phyloP scores from a whole-genome alignment of 2,329 filamentous ascomycete genomes.

The Talaromyces verruculosus region DNA sequence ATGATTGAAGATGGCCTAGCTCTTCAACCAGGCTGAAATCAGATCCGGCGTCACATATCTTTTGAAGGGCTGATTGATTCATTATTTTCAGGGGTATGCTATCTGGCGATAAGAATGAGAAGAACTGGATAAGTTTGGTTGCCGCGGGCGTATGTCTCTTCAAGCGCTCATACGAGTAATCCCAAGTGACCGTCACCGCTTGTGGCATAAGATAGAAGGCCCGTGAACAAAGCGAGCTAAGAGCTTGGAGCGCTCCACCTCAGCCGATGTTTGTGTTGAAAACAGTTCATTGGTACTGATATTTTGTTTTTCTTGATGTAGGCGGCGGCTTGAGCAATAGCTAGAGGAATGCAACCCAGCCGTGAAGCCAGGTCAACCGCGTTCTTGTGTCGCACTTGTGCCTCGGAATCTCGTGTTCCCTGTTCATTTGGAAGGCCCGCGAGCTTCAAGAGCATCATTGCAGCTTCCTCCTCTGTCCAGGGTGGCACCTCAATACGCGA shows the following conservation, averaged over 20 bases:
- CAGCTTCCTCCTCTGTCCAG: background rate
- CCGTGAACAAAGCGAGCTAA: background rate
- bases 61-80: background rate
- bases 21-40: background rate
- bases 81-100: background rate
- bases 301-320: background rate
- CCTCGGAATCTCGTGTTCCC: background rate
- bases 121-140: background rate
- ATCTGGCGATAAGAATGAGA: background rate
- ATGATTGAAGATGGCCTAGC: background rate
- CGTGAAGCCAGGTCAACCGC: background rate
- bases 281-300: background rate
- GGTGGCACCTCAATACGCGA: background rate
- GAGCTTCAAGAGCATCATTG: background rate
- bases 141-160: background rate
- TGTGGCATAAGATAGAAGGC: background rate
- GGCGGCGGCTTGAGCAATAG: background rate
- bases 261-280: background rate
- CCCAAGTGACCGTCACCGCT: background rate
- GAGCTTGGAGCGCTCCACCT: background rate
- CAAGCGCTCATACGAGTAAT: background rate
- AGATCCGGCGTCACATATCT: background rate
- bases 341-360: background rate
- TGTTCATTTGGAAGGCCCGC: background rate
- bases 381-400: background rate